phyloP scores from a whole-genome alignment of 108 stramenopile species.

The Pseudonitzschia multiseries region DNA sequence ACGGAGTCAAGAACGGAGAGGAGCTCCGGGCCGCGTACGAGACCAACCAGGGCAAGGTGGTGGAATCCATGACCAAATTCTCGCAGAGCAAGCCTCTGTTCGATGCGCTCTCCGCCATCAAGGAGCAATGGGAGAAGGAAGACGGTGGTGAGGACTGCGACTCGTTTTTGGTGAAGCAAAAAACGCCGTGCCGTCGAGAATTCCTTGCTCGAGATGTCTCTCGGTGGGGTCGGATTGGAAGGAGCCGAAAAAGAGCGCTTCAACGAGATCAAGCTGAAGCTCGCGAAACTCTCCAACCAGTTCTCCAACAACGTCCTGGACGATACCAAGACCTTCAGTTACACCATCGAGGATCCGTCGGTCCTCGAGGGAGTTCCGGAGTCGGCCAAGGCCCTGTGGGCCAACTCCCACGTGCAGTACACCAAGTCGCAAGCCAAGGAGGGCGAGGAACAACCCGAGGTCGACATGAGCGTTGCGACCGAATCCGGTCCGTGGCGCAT shows the following conservation, averaged over 20 bases:
- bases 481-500: slow-evolving; percentile 91
- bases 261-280: slow-evolving; percentile 91
- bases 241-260: slow-evolving; percentile 88
- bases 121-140: slow-evolving; percentile 47
- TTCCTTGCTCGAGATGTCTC: slow-evolving; percentile 76
- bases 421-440: slow-evolving; percentile 45
- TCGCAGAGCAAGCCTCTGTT: slow-evolving; percentile 88
- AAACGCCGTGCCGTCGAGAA: slow-evolving; percentile 83
- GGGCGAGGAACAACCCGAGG: slow-evolving; percentile 53
- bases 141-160: slow-evolving; percentile 21
- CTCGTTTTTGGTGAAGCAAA: slow-evolving; percentile 57
- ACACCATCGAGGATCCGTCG: slow-evolving; percentile 63
- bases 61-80: slow-evolving; percentile 83
- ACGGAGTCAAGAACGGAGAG: slow-evolving; percentile 95
- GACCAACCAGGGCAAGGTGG: slow-evolving; percentile 91
- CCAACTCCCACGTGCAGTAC: slow-evolving; percentile 60
- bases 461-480: slow-evolving; percentile 48
- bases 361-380: slow-evolving; percentile 90
- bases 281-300: slow-evolving; percentile 82
- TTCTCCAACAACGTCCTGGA: slow-evolving; percentile 98
- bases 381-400: slow-evolving; percentile 90
- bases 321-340: slow-evolving; percentile 90
- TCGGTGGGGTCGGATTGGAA: slow-evolving; percentile 92
- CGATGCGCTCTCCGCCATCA: slow-evolving; percentile 79
- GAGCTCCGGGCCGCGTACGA: slow-evolving; percentile 93